A percentile compares a stretch with the other conserved stretches of the same genome.
Conservation (phyloP, 2,329 filamentous ascomycete species). For the Pseudogymnoascus sp. region DNA sequence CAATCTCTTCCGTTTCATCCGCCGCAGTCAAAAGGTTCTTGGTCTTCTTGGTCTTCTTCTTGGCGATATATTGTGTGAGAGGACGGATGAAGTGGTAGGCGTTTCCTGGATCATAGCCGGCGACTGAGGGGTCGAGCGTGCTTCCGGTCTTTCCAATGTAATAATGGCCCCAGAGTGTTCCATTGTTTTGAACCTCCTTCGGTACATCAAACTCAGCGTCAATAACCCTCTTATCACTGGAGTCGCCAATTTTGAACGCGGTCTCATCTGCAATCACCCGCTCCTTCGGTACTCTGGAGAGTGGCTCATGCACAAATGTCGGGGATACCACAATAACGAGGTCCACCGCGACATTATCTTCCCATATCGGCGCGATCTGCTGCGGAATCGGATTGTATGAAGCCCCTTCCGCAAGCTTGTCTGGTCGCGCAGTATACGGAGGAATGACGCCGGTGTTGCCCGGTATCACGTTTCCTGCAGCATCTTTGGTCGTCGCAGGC, state of each 20-base stretch:
- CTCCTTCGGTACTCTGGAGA: conserved; percentile 59
- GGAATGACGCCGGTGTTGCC: conserved; percentile 54
- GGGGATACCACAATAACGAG: conserved; percentile 79
- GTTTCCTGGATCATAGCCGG: conserved; percentile 64
- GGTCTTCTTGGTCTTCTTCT: conserved; percentile 84
- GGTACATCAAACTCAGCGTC: conserved; percentile 76
- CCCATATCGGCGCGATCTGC: conserved; percentile 81
- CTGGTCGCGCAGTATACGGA: conserved; percentile 59
- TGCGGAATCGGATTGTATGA: conserved; percentile 61
- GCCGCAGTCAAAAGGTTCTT: conserved; percentile 67
- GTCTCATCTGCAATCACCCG: conserved; percentile 74
- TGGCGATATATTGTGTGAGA: conserved; percentile 81
- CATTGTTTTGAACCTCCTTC: conserved; percentile 76
- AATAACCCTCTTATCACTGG: conserved; percentile 68
- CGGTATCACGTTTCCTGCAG: conserved; percentile 49
- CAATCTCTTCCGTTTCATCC: conserved; percentile 44
- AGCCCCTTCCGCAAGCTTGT: conserved; percentile 53
- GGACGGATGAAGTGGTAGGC: conserved; percentile 82
- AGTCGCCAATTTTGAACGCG: conserved; percentile 72
- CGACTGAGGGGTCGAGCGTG: conserved; percentile 66
- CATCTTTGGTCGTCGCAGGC: conserved; percentile 41
- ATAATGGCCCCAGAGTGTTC: conserved; percentile 91
- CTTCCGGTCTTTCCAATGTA: conserved; percentile 74
- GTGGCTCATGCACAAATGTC: conserved; percentile 60
- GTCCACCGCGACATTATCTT: conserved; percentile 69